Conservation (phyloP, 2,329 filamentous ascomycete species). For the Aphanocladium album region DNA sequence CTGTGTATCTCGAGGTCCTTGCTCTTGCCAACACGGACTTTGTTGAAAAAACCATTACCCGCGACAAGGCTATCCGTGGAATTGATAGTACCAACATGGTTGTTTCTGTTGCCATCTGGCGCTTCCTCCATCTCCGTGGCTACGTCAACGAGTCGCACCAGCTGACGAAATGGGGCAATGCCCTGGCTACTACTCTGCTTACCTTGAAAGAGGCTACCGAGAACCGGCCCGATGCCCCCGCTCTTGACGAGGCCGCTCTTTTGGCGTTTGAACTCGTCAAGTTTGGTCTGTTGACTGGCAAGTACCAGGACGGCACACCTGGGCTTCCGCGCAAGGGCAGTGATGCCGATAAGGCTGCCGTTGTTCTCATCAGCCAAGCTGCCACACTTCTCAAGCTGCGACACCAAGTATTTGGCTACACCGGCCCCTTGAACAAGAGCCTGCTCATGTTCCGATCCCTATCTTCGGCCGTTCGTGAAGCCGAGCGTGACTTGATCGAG, state of each 20-base stretch:
- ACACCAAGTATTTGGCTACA: slow-evolving; percentile 85
- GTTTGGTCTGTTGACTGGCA: slow-evolving; percentile 70
- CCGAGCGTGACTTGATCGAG: slow-evolving; percentile 78
- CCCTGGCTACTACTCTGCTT: slow-evolving; percentile 65
- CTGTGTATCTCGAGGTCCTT: slow-evolving; percentile 55
- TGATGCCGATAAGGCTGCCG: slow-evolving; percentile 71
- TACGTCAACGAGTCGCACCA: slow-evolving; percentile 77
- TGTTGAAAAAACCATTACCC: slow-evolving; percentile 60
- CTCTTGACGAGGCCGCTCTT: slow-evolving; percentile 71
- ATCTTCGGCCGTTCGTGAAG: slow-evolving; percentile 70
- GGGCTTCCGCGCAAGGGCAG: slow-evolving; percentile 51
- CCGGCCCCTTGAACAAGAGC: slow-evolving; percentile 86
- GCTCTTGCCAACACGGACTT: slow-evolving; percentile 67
- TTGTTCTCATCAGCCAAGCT: slow-evolving; percentile 79
- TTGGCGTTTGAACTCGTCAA: slow-evolving; percentile 82
- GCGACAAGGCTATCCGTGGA: slow-evolving; percentile 54
- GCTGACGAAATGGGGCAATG: slow-evolving; percentile 78
- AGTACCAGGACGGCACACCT: slow-evolving; percentile 52
- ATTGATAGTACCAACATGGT: slow-evolving; percentile 63
- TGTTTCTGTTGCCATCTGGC: slow-evolving; percentile 71
- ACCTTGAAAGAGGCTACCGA: slow-evolving; percentile 51
- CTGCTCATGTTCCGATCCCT: slow-evolving; percentile 82
- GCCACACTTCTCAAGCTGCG: slow-evolving; percentile 77
- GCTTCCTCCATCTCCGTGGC: slow-evolving; percentile 81
- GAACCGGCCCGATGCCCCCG: slow-evolving; percentile 37